phyloP scores from a whole-genome alignment of 2,329 filamentous ascomycete species.

The Phyllachora maydis region DNA sequence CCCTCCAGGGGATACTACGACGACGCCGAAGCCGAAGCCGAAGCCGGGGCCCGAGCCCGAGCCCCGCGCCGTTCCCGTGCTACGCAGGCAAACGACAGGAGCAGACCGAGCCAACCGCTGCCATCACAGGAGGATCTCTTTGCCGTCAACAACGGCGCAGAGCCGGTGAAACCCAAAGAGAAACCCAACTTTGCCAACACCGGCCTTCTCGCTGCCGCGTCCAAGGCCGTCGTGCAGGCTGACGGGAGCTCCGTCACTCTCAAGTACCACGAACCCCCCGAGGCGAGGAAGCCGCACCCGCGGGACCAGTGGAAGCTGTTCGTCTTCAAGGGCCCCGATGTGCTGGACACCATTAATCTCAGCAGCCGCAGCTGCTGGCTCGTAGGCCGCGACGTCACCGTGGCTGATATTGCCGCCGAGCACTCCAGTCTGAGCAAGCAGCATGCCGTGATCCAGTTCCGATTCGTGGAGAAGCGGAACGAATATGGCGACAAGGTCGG shows the following conservation, averaged over 20 bases:
- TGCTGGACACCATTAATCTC: constrained; percentile 67
- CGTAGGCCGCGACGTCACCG: constrained; percentile 56
- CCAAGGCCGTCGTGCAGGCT: constrained; percentile 54
- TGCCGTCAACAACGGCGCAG: constrained; percentile 28
- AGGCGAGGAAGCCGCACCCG: constrained; percentile 70
- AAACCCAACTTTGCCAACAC: constrained; percentile 73
- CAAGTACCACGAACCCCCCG: constrained; percentile 90
- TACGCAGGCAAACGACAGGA: too few relatives aligned
- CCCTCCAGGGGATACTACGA: too few relatives aligned
- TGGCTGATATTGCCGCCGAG: constrained; percentile 69
- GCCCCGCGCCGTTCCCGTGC: too few relatives aligned
- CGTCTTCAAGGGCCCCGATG: constrained; percentile 68
- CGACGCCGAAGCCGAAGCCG: too few relatives aligned
- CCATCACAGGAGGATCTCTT: constrained; percentile 40
- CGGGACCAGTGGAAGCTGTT: constrained; percentile 76
- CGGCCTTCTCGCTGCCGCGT: constrained; percentile 69
- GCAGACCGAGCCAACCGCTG: constrained; percentile 25
- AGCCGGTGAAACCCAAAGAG: constrained; percentile 46
- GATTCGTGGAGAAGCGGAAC: constrained; percentile 62
- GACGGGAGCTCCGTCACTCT: constrained; percentile 59
- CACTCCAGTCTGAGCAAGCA: constrained; percentile 91
- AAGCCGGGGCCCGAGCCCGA: too few relatives aligned
- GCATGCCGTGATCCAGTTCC: constrained; percentile 88
- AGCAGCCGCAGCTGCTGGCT: constrained; percentile 72
- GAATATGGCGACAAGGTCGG: constrained; percentile 73